phyloP scores from a whole-genome alignment of 139 green algal species.

The Deuterostichococcus epilithicus region DNA sequence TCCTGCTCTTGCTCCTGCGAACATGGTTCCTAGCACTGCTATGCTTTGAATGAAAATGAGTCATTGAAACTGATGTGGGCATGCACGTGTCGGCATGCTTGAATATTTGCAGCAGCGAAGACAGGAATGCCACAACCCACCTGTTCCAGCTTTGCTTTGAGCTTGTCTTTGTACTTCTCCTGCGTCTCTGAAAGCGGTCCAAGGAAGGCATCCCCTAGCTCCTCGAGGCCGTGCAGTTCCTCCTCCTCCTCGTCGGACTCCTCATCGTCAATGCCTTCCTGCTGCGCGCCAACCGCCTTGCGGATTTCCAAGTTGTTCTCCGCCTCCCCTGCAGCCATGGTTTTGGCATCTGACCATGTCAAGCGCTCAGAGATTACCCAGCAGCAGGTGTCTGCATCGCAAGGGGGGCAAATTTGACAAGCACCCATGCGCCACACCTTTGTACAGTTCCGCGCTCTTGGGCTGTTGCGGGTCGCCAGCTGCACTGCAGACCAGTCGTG shows the following conservation, averaged over 20 bases:
- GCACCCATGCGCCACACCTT: background rate
- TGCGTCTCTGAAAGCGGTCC: constrained; percentile 33
- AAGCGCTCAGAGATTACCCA: too few relatives aligned
- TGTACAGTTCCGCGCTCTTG: background rate
- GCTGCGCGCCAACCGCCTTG: constrained; percentile 26
- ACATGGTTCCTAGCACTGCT: background rate
- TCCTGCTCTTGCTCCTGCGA: background rate
- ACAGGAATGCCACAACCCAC: constrained; percentile 12
- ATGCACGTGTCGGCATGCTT: background rate
- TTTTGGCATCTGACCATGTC: too few relatives aligned
- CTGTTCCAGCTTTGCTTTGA: constrained; percentile 69
- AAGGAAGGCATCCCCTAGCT: constrained; percentile 25
- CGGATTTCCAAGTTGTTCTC: background rate
- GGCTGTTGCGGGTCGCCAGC: background rate
- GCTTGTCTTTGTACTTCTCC: constrained; percentile 66
- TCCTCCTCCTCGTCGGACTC: constrained; percentile 65
- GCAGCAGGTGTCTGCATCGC: too few relatives aligned
- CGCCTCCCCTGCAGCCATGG: background rate
- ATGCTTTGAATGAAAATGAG: background rate
- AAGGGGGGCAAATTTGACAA: too few relatives aligned
- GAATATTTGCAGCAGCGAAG: background rate
- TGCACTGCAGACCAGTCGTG: background rate
- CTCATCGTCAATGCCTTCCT: constrained; percentile 58
- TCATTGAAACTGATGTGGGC: background rate
- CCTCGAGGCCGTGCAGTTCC: constrained; percentile 22